These are phyloP conservation scores for Teratosphaeria viscida DNA, from an alignment of 2,329 filamentous ascomycete genomes.

Conservation along the genomic window DNA sequence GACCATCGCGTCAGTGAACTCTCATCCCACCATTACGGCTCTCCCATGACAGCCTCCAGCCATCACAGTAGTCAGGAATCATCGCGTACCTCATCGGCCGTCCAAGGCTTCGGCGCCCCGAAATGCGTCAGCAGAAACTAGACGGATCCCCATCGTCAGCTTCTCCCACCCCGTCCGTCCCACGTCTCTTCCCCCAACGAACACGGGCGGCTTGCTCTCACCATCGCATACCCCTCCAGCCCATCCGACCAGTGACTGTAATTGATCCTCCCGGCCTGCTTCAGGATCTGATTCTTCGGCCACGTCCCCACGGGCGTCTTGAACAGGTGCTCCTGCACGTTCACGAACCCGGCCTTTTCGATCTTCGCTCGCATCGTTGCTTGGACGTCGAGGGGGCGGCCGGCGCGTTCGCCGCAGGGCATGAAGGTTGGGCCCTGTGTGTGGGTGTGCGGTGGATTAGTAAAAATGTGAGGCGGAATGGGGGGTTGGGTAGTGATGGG, in stretches of 20 bases:
- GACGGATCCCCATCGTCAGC: neutral
- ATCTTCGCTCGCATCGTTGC: constrained; percentile 2
- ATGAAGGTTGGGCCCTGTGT: neutral
- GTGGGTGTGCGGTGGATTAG: neutral
- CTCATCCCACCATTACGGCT: constrained; percentile 11
- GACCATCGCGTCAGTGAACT: constrained; percentile 4
- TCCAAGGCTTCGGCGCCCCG: constrained; percentile 33
- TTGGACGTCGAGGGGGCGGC: neutral
- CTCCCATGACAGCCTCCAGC: constrained; percentile 20
- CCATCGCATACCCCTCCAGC: constrained; percentile 3
- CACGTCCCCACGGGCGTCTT: constrained; percentile 19
- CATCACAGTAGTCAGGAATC: constrained; percentile 31
- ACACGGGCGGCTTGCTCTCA: neutral
- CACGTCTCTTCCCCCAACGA: too few relatives aligned
- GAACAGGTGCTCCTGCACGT: constrained; percentile 13
- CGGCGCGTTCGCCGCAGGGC: neutral
- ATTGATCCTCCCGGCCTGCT: constrained; percentile 12
- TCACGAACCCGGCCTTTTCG: constrained; percentile 16
- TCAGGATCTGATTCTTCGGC: constrained; percentile 19
- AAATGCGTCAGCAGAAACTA: constrained; percentile 15
- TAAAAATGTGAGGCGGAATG: constrained; percentile 6
- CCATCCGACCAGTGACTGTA: neutral
- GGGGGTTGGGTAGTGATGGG: constrained; percentile 6
- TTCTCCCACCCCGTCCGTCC: too few relatives aligned
- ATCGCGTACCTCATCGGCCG: constrained; percentile 22